Evolutionary conservation across 495 filamentous ascomycete genomes (phyloP), one percentile per base, ranked within the genome.

Genomic region (Penicillium herquei): DNA sequence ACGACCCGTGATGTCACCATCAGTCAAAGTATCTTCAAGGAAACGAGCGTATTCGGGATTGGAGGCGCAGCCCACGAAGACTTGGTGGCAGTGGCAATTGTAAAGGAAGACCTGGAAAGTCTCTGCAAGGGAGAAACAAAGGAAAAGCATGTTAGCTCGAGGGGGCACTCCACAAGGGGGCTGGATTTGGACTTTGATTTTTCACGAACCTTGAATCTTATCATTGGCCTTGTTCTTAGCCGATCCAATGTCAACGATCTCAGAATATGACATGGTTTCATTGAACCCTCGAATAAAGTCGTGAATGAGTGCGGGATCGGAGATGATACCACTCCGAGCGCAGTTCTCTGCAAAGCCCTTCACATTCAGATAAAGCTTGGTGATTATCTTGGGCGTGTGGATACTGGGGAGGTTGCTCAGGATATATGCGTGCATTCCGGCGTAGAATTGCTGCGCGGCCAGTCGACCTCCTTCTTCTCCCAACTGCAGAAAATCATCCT

Each of bases 201-300:
- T n/a, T 17, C 49, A 63, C 76, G 58, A 77, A 92, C 89, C 88
- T 73, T 81, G 80, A 54, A 95, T 81, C 64, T 93, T 93, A 62
- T 87, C 80, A 67, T 88, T 81, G 2, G 85, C 86, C 42, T 81
- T 77, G 54, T 89, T 86, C 64, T 89, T 86, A 18, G 84, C 82
- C 45, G 78, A 66, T 37, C 88, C 88, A 41, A 91, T 81, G 67
- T 94, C 89, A 39, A 91, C 71, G 69, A 91, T 87, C 63, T 92
- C 87, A 62, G 89, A 91, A 2, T 81, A 77, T 4, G 82, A 77
- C 56, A 83, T 83, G 46, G 79, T 84, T 62, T 85, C 85, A 63
- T 88, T 91, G 73, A 94, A 92, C 11, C 89, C 90, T 14, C 83
- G 75, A 26, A 83, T 80, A 67, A 95, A 95, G 30, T 89, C 83